Evolutionary conservation across 148 eudicot species (phyloP), one percentile per base, ranked within the genome.

Genomic region (Agrostemma githago): DNA sequence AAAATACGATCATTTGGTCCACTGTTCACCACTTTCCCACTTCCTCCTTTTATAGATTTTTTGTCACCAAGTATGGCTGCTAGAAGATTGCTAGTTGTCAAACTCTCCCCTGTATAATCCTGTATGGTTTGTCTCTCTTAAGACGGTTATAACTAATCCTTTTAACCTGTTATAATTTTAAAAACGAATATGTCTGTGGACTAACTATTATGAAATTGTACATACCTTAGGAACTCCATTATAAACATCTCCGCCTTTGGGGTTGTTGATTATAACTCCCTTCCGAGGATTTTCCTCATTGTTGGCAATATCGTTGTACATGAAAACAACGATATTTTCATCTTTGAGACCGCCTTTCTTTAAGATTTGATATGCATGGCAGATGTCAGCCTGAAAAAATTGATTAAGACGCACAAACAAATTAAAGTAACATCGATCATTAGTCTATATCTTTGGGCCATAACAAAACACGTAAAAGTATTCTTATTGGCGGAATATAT

Each of bases 211-310:
- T 51, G 16, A 51, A 6, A 6, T 46, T 41, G 62, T 63, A 92
- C 97, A 66, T 63, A 92, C 97, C 97, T 92, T 92, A 3, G 97
- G 97, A 21, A 92, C 93, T 46, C 97, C 97, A 3, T 80, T 70
- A 75, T 92, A 92, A 41, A 92, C 96, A 82, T 90, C 90, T 51
- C 42, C 79, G 17, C 96, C 97, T 4, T 83, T 68, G 53, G 97
- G 97, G 65, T 77, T 82, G 64, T 92, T 92, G 48, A 92, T 92
- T 6, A 92, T 85, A 19, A 80, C 78, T 26, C 97, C 97, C 43
- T 83, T 85, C 74, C 85, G 84, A 0, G 97, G 97, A 78, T 92
- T 92, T 51, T 90, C 83, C 46, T 77, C 80, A 39, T 85, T 83
- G 64, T 74, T 58, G 26, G 97, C 97, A 41, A 91, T 89, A 68